These are phyloP conservation scores for Solanum hybrid DNA, from an alignment of 305 asterid species.

Conservation along the genomic window DNA sequence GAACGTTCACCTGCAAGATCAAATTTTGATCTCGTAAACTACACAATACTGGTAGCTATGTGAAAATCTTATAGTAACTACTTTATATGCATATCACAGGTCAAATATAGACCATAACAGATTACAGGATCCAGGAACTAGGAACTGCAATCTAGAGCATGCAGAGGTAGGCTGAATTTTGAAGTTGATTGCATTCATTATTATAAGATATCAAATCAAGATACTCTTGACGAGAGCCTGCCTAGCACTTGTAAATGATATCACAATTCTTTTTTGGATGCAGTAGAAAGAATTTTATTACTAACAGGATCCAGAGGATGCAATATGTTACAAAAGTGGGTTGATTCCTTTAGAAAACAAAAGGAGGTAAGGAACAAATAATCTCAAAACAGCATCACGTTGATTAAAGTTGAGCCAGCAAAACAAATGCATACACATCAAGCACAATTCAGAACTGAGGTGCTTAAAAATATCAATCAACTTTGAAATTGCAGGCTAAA, in stretches of 20 bases:
- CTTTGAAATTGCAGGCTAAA: background rate
- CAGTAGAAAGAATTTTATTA: background rate
- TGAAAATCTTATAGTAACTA: background rate
- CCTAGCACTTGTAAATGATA: background rate
- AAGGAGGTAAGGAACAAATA: background rate
- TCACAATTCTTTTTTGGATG: background rate
- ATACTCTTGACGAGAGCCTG: background rate
- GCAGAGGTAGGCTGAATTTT: background rate
- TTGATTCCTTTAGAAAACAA: background rate
- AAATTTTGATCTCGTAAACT: background rate
- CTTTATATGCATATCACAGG: background rate
- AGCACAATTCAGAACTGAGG: background rate
- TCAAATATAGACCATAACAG: background rate
- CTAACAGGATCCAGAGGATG: background rate
- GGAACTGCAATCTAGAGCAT: background rate
- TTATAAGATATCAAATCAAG: background rate
- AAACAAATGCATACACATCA: background rate
- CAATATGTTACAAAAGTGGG: background rate
- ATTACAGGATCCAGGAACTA: background rate
- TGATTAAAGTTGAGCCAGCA: background rate
- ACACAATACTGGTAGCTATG: background rate
- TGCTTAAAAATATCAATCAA: background rate
- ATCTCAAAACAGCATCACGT: background rate
- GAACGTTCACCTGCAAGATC: conserved; percentile 10
- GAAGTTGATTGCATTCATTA: background rate